These are phyloP conservation scores for Coemansia sp. DNA, from an alignment of 192 early-diverging fungal genomes.

Conservation along the genomic window DNA sequence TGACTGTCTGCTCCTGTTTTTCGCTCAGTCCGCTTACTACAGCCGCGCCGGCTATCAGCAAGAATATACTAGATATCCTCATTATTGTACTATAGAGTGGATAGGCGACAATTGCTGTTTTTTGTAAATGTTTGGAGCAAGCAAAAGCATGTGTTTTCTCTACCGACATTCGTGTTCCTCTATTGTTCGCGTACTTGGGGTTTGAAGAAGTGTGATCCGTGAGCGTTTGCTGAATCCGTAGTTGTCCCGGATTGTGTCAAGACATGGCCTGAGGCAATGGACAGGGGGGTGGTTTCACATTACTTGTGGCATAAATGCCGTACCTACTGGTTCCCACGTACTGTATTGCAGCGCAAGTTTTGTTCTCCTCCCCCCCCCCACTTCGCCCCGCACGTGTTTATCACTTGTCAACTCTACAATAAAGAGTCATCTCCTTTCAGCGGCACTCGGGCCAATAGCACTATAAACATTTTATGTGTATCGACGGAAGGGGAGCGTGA, in stretches of 20 bases:
- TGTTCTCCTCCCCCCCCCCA: not conserved
- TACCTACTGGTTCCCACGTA: not conserved
- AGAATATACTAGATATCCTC: slow-evolving; percentile 6
- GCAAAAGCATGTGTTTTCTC: not conserved
- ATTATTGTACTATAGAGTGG: too few species aligned
- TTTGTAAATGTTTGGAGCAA: not conserved
- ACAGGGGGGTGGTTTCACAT: slow-evolving; percentile 1
- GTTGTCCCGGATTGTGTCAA: not conserved
- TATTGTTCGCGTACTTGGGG: not conserved
- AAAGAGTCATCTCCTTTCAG: not conserved
- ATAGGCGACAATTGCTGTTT: not conserved
- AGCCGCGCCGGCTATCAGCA: slow-evolving; percentile 13
- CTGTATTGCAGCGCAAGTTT: not conserved
- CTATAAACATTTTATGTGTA: not conserved
- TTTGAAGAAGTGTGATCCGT: not conserved
- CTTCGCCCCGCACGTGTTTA: not conserved
- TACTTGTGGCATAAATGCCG: not conserved
- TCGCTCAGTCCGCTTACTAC: slow-evolving; percentile 14
- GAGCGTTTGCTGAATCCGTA: slow-evolving; percentile 8
- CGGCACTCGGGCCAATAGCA: not conserved
- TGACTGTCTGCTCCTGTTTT: slow-evolving; percentile 34
- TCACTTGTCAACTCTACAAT: not conserved
- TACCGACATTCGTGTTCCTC: not conserved
- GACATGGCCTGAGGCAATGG: not conserved
- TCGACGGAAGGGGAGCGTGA: not conserved